Conservation (phyloP, 2,329 filamentous ascomycete species). For the Cytospora chrysosperma region DNA sequence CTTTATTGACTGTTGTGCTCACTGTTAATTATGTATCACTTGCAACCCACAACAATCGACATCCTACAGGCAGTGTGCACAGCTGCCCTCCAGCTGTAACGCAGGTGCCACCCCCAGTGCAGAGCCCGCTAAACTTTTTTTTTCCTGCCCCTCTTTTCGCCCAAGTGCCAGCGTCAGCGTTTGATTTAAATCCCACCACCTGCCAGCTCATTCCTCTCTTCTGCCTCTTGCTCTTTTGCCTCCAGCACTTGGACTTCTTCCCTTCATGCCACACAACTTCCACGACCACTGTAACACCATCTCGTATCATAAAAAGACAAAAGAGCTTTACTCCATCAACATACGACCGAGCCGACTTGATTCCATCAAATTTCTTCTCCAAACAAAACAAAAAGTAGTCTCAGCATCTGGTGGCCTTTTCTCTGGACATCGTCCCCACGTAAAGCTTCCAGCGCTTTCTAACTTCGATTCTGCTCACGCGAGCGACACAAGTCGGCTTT, state of each 20-base stretch:
- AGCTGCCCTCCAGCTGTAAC: neutral
- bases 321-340: slow-evolving; percentile 11
- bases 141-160: neutral
- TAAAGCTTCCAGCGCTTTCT: slow-evolving; percentile 10
- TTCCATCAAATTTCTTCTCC: neutral
- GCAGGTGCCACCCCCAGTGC: neutral
- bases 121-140: slow-evolving; percentile 1
- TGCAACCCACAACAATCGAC: neutral
- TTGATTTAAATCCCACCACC: neutral
- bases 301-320: neutral
- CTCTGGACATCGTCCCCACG: slow-evolving; percentile 1
- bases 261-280: slow-evolving; percentile 3
- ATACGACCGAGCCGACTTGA: neutral
- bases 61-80: neutral
- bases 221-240: neutral
- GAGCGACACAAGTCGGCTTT: slow-evolving; percentile 9
- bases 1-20: neutral
- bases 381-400: slow-evolving; percentile 21
- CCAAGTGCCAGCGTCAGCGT: neutral
- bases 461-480: slow-evolving; percentile 9
- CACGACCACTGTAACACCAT: slow-evolving; percentile 3
- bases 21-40: neutral
- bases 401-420: slow-evolving; percentile 8
- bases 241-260: slow-evolving; percentile 8
- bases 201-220: neutral